phyloP scores from a whole-genome alignment of 345 rosid species.

The Citrus unshiu region DNA sequence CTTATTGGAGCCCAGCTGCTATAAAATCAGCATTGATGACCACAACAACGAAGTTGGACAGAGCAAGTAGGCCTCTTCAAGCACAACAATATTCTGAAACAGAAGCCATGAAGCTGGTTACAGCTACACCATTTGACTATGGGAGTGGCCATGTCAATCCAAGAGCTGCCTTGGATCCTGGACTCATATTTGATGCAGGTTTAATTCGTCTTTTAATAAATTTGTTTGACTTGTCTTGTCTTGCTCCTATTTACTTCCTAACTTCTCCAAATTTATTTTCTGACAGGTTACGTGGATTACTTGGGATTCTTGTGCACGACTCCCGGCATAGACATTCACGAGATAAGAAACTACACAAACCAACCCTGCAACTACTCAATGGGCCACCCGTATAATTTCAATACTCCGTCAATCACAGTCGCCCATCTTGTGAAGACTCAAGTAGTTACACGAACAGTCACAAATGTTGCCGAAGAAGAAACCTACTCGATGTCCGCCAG shows the following conservation, averaged over 20 bases:
- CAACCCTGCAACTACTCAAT: slow-evolving; percentile 71
- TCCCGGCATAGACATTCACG: slow-evolving; percentile 71
- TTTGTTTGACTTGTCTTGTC: neutral
- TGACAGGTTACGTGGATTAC: slow-evolving; percentile 80
- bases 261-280: neutral
- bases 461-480: slow-evolving; percentile 83
- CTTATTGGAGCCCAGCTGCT: slow-evolving; percentile 96
- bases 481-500: slow-evolving; percentile 72
- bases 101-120: slow-evolving; percentile 67
- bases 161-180: slow-evolving; percentile 95
- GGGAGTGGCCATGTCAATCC: slow-evolving; percentile 98
- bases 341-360: slow-evolving; percentile 75
- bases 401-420: slow-evolving; percentile 81
- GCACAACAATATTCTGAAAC: slow-evolving; percentile 89
- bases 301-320: slow-evolving; percentile 95
- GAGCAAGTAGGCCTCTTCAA: slow-evolving; percentile 92
- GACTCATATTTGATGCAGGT: slow-evolving; percentile 96
- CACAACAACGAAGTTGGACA: slow-evolving; percentile 70
- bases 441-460: slow-evolving; percentile 66
- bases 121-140: slow-evolving; percentile 92
- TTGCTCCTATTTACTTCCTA: neutral
- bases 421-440: slow-evolving; percentile 74
- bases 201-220: slow-evolving; percentile 1
- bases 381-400: slow-evolving; percentile 81
- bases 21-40: slow-evolving; percentile 97